phyloP scores from a whole-genome alignment of 2,329 filamentous ascomycete genomes.

The Pseudocercospora vitis region DNA sequence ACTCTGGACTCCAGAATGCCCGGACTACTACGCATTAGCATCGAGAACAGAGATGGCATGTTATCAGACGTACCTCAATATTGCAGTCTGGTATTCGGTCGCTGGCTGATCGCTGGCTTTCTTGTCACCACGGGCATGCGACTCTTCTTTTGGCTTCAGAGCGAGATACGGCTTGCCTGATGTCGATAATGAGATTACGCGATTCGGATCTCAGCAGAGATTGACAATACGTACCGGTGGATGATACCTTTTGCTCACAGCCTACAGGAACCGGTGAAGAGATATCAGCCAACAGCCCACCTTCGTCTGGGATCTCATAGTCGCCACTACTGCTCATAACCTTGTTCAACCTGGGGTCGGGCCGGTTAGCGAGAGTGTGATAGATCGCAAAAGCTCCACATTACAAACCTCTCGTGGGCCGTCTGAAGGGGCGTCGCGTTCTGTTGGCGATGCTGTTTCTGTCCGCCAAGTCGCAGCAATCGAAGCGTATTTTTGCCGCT shows the following conservation, averaged over 20 bases:
- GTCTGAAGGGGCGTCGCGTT: conserved; percentile 19
- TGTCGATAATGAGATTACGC: conserved; percentile 14
- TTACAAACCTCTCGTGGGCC: conserved; percentile 29
- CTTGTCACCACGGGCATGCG: conserved; percentile 5
- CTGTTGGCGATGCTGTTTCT: conserved; percentile 16
- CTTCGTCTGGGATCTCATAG: conserved; percentile 28
- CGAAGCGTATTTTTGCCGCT: conserved; percentile 37
- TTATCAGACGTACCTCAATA: conserved; percentile 21
- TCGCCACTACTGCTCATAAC: conserved; percentile 12
- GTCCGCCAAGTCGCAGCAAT: conserved; percentile 28
- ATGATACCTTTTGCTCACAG: conserved; percentile 39
- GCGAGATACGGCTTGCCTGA: conserved; percentile 33
- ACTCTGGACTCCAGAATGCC: conserved; percentile 37
- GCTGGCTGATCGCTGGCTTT: not conserved
- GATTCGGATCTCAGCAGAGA: not conserved
- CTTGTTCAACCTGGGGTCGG: conserved; percentile 18
- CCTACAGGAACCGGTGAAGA: conserved; percentile 25
- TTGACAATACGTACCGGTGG: conserved; percentile 32
- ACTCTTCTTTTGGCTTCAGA: conserved; percentile 21
- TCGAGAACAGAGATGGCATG: conserved; percentile 12
- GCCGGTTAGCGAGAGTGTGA: conserved; percentile 16
- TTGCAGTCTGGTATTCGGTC: conserved; percentile 17
- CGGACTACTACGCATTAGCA: conserved; percentile 31
- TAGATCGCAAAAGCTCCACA: conserved; percentile 9
- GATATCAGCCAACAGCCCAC: conserved; percentile 29